Evolutionary conservation across 345 rosid species (phyloP), one percentile per base, ranked within the genome.

Genomic region (Aethionema arabicum): DNA sequence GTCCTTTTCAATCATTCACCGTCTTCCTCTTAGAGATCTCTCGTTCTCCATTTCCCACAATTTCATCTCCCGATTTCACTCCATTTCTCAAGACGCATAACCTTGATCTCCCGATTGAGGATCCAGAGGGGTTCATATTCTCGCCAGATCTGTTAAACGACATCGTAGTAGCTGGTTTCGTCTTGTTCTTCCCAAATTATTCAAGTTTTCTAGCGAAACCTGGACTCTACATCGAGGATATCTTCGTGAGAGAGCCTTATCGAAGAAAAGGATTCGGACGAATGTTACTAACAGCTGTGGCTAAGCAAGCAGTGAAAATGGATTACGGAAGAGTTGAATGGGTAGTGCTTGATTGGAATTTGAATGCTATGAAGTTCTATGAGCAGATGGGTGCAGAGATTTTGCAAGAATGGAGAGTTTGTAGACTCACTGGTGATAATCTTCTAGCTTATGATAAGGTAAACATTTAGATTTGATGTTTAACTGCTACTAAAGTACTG

Each of bases 271-370:
- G 97, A 0, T 68, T 90, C 1, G 99, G 97, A 72, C 73, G 61
- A 58, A 76, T 92, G 88, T 63, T 92, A 58, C 61, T 92, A 36
- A 61, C 83, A 0, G 96, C 95, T 5, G 99, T 92, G 69, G 95
- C 97, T 8, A 77, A 59, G 30, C 97, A 89, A 67, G 96, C 96
- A 5, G 95, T 80, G 80, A 82, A 82, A 62, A 87, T 89, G 90
- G 90, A 81, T 47, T 89, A 87, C 42, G 95, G 89, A 9, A 85
- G 96, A 61, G 97, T 92, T 3, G 96, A 85, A 56, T 89, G 97
- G 97, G 73, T 80, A 41, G 99, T 89, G 61, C 86, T 87, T 65
- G 97, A 87, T 62, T 90, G 96, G 99, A 93, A 93, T 66, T 78
- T 73, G 31, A 85, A 87, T 71, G 97, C 96, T 3, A 85, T 92